phyloP scores from a whole-genome alignment of 768 basidiomycete genomes.

The Naematelia encephala region DNA sequence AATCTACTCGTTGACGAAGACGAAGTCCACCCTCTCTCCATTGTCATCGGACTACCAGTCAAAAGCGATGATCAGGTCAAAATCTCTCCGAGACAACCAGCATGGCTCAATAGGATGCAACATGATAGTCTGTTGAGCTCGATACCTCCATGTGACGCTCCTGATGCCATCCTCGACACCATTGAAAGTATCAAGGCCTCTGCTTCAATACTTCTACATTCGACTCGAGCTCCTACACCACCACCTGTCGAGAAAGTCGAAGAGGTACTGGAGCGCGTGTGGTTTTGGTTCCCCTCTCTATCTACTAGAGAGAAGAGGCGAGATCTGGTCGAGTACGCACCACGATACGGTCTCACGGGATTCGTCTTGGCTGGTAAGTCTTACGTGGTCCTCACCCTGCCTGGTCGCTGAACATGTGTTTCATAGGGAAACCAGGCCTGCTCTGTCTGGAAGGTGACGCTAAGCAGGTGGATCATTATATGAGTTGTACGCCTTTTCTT shows the following conservation, averaged over 20 bases:
- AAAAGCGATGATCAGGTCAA: not conserved
- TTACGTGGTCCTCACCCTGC: not conserved
- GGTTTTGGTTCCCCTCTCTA: conserved; percentile 52
- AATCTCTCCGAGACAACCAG: conserved; percentile 19
- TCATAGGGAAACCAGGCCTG: conserved; percentile 52
- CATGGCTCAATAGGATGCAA: conserved; percentile 12
- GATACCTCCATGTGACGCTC: not conserved
- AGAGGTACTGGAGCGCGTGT: conserved; percentile 43
- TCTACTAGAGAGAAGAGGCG: conserved; percentile 50
- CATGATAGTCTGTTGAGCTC: conserved; percentile 12
- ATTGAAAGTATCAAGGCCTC: not conserved
- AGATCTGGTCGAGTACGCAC: conserved; percentile 50
- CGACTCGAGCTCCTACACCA: conserved; percentile 21
- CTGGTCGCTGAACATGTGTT: not conserved
- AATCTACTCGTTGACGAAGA: not conserved
- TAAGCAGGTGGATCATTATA: conserved; percentile 43
- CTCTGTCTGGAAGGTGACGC: conserved; percentile 51
- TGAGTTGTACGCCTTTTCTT: conserved; percentile 25
- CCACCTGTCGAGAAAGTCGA: not conserved
- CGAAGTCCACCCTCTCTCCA: not conserved
- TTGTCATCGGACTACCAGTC: not conserved
- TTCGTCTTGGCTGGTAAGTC: conserved; percentile 60
- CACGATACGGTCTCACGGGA: conserved; percentile 47
- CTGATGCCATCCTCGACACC: not conserved
- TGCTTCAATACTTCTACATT: conserved; percentile 17